Evolutionary conservation across 176 grass and related monocot genomes (phyloP).

Genomic region (Musa schizocarpa): DNA sequence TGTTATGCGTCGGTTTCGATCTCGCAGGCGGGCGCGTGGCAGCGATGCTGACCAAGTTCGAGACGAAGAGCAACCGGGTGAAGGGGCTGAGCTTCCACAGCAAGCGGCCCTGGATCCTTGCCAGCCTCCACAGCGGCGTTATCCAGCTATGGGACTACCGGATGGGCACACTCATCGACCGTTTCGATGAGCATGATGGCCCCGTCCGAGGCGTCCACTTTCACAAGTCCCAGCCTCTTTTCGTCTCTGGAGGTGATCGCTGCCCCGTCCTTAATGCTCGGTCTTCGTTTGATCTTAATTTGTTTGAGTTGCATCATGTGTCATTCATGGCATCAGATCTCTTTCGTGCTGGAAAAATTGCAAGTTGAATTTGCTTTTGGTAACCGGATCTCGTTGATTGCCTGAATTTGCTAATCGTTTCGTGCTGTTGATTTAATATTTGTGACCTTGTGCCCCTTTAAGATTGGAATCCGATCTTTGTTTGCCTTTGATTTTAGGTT

Average conservation of each 20-base stretch:
- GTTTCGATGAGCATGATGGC: conserved; percentile 90
- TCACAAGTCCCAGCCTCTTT: conserved; percentile 89
- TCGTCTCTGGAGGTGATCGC: conserved; percentile 84
- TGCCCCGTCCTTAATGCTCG: conserved; percentile 15
- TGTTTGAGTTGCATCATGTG: neutral
- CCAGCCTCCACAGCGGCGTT: conserved; percentile 82
- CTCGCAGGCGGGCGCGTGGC: neutral
- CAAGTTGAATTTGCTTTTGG: neutral
- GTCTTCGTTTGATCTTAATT: neutral
- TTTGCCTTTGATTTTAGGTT: neutral
- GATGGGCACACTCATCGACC: conserved; percentile 86
- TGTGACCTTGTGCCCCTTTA: neutral
- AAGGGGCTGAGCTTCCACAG: conserved; percentile 96
- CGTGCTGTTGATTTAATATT: neutral
- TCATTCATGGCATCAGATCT: neutral
- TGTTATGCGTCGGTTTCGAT: neutral
- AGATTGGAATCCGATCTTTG: neutral
- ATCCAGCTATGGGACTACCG: conserved; percentile 96
- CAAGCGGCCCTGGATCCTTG: conserved; percentile 75
- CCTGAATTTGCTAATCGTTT: too few relatives aligned
- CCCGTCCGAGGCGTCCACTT: conserved; percentile 86
- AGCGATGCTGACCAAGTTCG: conserved; percentile 97
- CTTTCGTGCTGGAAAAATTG: neutral
- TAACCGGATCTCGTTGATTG: neutral
- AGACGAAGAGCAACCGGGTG: conserved; percentile 99